Conservation (phyloP, 163 green algal species). For the Volvox carteri region DNA sequence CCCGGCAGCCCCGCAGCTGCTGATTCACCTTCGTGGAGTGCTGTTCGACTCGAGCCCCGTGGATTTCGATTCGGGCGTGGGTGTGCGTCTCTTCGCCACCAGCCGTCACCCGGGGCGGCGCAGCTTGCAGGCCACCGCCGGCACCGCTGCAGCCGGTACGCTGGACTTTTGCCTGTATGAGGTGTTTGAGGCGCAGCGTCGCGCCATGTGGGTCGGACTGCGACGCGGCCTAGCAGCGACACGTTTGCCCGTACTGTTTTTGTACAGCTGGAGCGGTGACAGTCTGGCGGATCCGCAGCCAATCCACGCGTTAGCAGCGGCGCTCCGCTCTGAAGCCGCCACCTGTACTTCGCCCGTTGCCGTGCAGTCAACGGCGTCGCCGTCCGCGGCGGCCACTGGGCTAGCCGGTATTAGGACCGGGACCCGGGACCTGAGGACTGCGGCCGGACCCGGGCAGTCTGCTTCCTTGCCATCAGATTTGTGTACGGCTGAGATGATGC, state of each 20-base stretch:
- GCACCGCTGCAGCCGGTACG: not conserved
- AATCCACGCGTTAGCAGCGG: constrained; percentile 26
- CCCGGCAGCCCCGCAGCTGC: not conserved
- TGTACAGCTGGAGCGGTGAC: constrained; percentile 42
- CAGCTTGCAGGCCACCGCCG: not conserved
- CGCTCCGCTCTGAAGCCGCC: not conserved
- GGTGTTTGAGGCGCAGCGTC: constrained; percentile 24
- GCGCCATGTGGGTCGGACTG: constrained; percentile 21
- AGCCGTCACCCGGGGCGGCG: not conserved
- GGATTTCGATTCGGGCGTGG: constrained; percentile 39
- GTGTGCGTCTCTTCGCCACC: constrained; percentile 43
- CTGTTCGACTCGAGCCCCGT: constrained; percentile 47
- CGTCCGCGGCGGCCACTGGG: no score
- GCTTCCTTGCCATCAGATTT: no score
- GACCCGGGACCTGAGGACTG: no score
- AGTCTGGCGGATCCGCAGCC: constrained; percentile 28
- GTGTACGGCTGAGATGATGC: no score
- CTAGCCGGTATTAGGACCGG: no score
- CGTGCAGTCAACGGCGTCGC: no score
- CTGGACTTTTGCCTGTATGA: constrained; percentile 41
- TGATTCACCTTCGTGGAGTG: not conserved
- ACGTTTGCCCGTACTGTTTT: not conserved
- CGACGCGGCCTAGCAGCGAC: not conserved
- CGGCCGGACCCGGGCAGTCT: no score
- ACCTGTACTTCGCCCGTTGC: no score